These are phyloP conservation scores for Lactarius quietus DNA, from an alignment of 768 basidiomycete species.

Conservation along the genomic window DNA sequence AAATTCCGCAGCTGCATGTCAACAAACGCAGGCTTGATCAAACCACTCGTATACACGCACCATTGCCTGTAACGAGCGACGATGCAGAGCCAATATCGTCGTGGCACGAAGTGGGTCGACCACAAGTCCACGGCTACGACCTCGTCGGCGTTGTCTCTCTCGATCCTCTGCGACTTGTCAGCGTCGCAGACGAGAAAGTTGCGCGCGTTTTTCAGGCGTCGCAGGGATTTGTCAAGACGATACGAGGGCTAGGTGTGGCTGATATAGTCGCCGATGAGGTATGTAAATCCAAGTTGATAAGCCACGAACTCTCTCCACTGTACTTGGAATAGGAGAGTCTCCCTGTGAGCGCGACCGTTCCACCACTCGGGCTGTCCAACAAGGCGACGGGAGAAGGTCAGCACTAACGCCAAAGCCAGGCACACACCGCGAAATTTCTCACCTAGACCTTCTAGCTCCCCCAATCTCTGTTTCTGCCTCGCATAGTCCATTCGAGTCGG, in stretches of 20 bases:
- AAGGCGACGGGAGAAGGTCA: slow-evolving; percentile 77
- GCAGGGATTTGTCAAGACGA: slow-evolving; percentile 63
- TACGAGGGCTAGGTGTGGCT: slow-evolving; percentile 50
- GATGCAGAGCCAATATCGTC: slow-evolving; percentile 27
- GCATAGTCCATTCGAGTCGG: slow-evolving; percentile 79
- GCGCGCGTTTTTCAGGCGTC: slow-evolving; percentile 92
- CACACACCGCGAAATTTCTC: neutral
- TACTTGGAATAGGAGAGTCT: slow-evolving; percentile 44
- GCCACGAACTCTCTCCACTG: neutral
- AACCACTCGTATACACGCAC: slow-evolving; percentile 85
- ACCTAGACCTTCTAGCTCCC: slow-evolving; percentile 24
- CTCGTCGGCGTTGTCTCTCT: slow-evolving; percentile 77
- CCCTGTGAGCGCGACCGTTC: slow-evolving; percentile 82
- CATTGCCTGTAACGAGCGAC: slow-evolving; percentile 34
- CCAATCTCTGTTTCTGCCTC: slow-evolving; percentile 28
- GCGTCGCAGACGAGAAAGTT: slow-evolving; percentile 96
- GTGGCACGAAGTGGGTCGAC: slow-evolving; percentile 89
- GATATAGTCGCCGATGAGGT: slow-evolving; percentile 52
- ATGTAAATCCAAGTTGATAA: slow-evolving; percentile 21
- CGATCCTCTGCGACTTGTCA: slow-evolving; percentile 72
- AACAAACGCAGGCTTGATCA: slow-evolving; percentile 67
- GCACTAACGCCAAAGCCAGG: slow-evolving; percentile 16
- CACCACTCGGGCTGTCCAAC: slow-evolving; percentile 92
- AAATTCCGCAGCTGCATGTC: slow-evolving; percentile 6
- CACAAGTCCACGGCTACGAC: slow-evolving; percentile 97